These are phyloP conservation scores for Phaffia australis DNA, from an alignment of 768 basidiomycete genomes.

Conservation along the genomic window DNA sequence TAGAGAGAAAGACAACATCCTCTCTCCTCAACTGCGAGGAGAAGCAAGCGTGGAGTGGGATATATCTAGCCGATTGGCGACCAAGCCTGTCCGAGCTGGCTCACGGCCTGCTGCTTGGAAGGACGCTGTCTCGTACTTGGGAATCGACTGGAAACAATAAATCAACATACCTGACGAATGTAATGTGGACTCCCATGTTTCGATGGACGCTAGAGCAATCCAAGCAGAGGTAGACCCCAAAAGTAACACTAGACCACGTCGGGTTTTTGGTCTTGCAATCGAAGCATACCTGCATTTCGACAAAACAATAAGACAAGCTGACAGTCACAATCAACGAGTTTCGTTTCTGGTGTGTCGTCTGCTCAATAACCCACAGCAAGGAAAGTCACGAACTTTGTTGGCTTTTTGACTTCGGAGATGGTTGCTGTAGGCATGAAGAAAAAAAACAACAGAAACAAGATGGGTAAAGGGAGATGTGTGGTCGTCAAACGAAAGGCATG, in stretches of 20 bases:
- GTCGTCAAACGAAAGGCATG: no score
- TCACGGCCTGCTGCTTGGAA: no score
- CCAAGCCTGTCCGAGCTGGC: background rate
- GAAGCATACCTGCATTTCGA: slow-evolving; percentile 58
- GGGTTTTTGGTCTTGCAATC: slow-evolving; percentile 93
- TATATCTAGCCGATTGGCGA: background rate
- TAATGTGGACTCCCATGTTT: slow-evolving; percentile 96
- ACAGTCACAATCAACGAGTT: background rate
- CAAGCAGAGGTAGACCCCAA: slow-evolving; percentile 91
- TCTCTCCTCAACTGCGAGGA: background rate
- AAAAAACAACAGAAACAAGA: no score
- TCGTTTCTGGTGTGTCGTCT: background rate
- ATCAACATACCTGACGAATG: slow-evolving; percentile 71
- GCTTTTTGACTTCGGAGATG: slow-evolving; percentile 72
- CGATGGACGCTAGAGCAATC: slow-evolving; percentile 92
- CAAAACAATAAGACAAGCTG: background rate
- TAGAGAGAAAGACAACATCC: slow-evolving; percentile 4
- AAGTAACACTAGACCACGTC: slow-evolving; percentile 94
- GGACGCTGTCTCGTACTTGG: no score
- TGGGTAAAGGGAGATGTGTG: no score
- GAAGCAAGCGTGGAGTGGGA: background rate
- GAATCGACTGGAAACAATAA: no score
- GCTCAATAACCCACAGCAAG: background rate
- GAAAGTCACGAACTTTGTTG: slow-evolving; percentile 44
- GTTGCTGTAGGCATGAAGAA: slow-evolving; percentile 35